Evolutionary conservation across 768 basidiomycete genomes (phyloP).

Genomic region (Mycena pura): DNA sequence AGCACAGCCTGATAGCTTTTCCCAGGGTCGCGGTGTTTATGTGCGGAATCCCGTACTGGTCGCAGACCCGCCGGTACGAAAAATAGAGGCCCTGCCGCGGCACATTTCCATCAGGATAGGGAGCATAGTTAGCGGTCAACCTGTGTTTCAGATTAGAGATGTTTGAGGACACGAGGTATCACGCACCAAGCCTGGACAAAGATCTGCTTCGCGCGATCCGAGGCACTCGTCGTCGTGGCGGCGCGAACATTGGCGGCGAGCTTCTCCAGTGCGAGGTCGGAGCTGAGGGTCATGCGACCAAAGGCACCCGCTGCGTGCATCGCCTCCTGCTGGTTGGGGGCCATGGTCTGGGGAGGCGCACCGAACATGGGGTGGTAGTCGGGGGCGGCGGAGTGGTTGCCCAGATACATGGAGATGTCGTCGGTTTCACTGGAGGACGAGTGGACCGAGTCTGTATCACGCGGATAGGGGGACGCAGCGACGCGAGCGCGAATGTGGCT

Average conservation of each 20-base stretch:
- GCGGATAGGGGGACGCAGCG: slow-evolving; percentile 84
- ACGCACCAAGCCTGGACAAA: slow-evolving; percentile 92
- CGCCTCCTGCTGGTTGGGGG: slow-evolving; percentile 52
- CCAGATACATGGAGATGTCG: slow-evolving; percentile 81
- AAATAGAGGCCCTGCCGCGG: slow-evolving; percentile 94
- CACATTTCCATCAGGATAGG: slow-evolving; percentile 92
- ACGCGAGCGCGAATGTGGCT: slow-evolving; percentile 81
- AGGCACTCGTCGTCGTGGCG: slow-evolving; percentile 90
- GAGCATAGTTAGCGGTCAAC: slow-evolving; percentile 89
- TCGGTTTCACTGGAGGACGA: slow-evolving; percentile 91
- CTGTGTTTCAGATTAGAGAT: slow-evolving; percentile 34
- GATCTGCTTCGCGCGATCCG: slow-evolving; percentile 90
- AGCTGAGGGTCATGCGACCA: slow-evolving; percentile 75
- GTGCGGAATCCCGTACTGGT: slow-evolving; percentile 91
- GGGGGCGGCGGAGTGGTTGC: slow-evolving; percentile 45
- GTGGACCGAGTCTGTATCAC: slow-evolving; percentile 85
- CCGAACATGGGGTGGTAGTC: slow-evolving; percentile 77
- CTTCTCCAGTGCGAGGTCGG: slow-evolving; percentile 84
- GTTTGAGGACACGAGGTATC: too few species aligned
- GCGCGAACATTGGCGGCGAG: slow-evolving; percentile 86
- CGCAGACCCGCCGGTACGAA: slow-evolving; percentile 89
- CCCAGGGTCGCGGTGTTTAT: slow-evolving; percentile 96
- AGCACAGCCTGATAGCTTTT: slow-evolving; percentile 92
- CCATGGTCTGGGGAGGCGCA: slow-evolving; percentile 51
- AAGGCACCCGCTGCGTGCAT: slow-evolving; percentile 78